A percentile compares a stretch with the other conserved stretches of the same genome.
These are phyloP conservation scores for Hypoxylon cercidicola DNA, from an alignment of 495 filamentous ascomycete species.

Conservation along the genomic window DNA sequence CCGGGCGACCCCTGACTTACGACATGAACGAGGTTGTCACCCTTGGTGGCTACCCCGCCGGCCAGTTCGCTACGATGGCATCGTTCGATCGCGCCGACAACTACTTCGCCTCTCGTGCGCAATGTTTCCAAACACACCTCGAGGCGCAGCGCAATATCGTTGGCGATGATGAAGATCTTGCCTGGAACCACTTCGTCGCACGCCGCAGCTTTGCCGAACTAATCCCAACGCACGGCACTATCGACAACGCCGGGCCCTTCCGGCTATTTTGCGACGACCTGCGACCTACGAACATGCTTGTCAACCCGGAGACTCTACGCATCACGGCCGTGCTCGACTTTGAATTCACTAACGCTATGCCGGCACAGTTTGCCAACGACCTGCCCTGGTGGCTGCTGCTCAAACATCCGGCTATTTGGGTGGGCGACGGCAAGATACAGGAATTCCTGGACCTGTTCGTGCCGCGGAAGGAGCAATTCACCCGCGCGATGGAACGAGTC, in stretches of 20 bases:
- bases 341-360: constrained; percentile 58
- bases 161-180: constrained; percentile 43
- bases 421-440: constrained; percentile 6
- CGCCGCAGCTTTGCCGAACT: constrained; percentile 52
- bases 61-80: constrained; percentile 45
- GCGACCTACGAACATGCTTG: constrained; percentile 54
- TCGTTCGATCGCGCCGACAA: constrained; percentile 50
- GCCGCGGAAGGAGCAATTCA: constrained; percentile 42
- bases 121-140: constrained; percentile 49
- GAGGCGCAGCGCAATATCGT: constrained; percentile 53
- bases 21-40: constrained; percentile 56
- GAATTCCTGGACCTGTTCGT: constrained; percentile 1
- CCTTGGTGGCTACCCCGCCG: constrained; percentile 47
- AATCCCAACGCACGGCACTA: constrained; percentile 48
- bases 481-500: constrained; percentile 34
- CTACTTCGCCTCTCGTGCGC: constrained; percentile 47
- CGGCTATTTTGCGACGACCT: constrained; percentile 57
- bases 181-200: constrained; percentile 52
- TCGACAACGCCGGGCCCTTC: constrained; percentile 51
- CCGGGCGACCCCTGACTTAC: constrained; percentile 51
- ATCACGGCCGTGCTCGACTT: constrained; percentile 56
- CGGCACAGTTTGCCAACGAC: constrained; percentile 55
- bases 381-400: constrained; percentile 59
- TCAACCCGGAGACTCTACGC: constrained; percentile 50
- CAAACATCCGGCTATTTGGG: constrained; percentile 38